These are phyloP conservation scores for Quercus phellos DNA, from an alignment of 331 rosid genomes.

Conservation along the genomic window DNA sequence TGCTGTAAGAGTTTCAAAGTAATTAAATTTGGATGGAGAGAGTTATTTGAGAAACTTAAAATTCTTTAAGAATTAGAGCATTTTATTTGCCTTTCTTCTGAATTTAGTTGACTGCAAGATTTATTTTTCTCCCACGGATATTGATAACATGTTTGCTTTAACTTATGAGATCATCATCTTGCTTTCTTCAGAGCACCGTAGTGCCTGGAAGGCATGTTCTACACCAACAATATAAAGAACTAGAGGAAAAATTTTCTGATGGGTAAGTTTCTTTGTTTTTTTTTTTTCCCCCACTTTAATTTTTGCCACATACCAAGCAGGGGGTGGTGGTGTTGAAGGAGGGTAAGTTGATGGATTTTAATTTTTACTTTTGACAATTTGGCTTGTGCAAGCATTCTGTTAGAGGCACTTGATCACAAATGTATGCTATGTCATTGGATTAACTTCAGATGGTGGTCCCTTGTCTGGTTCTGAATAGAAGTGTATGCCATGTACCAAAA, in stretches of 20 bases:
- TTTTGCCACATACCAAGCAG: too few species aligned
- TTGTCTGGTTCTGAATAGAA: not conserved
- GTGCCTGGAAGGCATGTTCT: constrained; percentile 86
- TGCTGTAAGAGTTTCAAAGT: not conserved
- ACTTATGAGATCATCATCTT: constrained; percentile 18
- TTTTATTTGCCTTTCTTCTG: not conserved
- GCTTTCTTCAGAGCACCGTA: constrained; percentile 58
- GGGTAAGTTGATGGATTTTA: not conserved
- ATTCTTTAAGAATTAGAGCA: not conserved
- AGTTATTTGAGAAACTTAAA: not conserved
- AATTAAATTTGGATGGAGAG: not conserved
- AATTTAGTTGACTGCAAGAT: not conserved
- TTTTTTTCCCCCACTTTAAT: not conserved
- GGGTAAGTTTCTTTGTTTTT: constrained; percentile 54
- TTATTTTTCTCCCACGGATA: not conserved
- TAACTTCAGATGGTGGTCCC: constrained; percentile 1
- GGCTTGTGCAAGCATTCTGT: not conserved
- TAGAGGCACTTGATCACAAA: not conserved
- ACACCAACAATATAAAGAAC: constrained; percentile 53
- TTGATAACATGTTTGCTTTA: not conserved
- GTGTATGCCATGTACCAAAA: not conserved
- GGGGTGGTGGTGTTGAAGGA: not conserved
- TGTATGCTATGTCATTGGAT: not conserved
- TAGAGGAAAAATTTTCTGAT: constrained; percentile 69
- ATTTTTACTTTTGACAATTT: not conserved